A percentile compares a stretch with the other conserved stretches of the same genome.
These are phyloP conservation scores for Leishmania mexicana DNA, from an alignment of 208 protist genomes.

Conservation along the genomic window DNA sequence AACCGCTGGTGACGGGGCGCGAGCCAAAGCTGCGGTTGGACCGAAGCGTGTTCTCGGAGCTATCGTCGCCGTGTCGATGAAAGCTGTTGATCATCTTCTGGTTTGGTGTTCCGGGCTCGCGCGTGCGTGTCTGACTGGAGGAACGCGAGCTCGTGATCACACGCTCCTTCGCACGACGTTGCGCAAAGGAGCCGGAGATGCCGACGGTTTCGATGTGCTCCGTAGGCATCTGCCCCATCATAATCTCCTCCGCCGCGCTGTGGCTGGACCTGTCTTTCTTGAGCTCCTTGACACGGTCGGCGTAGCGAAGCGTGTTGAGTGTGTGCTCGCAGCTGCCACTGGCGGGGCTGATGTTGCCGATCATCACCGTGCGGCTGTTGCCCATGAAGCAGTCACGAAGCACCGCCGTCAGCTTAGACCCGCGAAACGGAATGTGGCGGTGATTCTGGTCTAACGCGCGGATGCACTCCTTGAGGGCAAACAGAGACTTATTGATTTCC, in stretches of 20 bases:
- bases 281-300: slow-evolving; percentile 93
- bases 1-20: slow-evolving; percentile 25
- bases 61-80: slow-evolving; percentile 32
- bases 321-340: slow-evolving; percentile 86
- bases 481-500: slow-evolving; percentile 92
- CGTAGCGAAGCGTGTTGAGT: slow-evolving; percentile 85
- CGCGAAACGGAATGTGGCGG: slow-evolving; percentile 93
- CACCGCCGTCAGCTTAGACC: slow-evolving; percentile 94
- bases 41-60: slow-evolving; percentile 37
- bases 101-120: slow-evolving; percentile 64
- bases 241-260: slow-evolving; percentile 87
- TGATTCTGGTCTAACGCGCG: slow-evolving; percentile 78
- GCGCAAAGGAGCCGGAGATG: slow-evolving; percentile 71
- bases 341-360: slow-evolving; percentile 91
- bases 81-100: slow-evolving; percentile 38
- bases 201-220: slow-evolving; percentile 87
- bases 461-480: slow-evolving; percentile 91
- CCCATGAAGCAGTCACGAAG: slow-evolving; percentile 90
- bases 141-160: slow-evolving; percentile 44
- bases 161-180: slow-evolving; percentile 80
- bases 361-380: slow-evolving; percentile 95
- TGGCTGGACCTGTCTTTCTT: slow-evolving; percentile 87
- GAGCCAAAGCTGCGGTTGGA: slow-evolving; percentile 42
- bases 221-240: slow-evolving; percentile 93
- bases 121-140: slow-evolving; percentile 64